These are phyloP conservation scores for Talaromyces adpressus DNA, from an alignment of 495 filamentous ascomycete genomes.

Conservation along the genomic window DNA sequence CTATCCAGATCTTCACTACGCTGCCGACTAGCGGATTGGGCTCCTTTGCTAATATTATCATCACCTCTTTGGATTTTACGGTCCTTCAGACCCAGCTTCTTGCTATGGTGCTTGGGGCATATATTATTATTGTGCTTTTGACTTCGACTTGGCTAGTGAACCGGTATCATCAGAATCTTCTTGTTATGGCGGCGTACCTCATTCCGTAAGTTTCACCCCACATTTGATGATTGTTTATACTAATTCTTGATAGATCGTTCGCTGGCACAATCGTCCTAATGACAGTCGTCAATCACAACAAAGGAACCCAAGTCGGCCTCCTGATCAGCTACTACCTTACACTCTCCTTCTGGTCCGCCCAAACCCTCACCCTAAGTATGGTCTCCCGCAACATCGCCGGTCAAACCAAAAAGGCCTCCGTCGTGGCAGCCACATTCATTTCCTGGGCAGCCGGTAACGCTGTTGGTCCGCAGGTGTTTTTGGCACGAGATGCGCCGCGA, in stretches of 20 bases:
- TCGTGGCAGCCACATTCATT: constrained; percentile 38
- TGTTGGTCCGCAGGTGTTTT: neutral
- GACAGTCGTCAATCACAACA: constrained; percentile 47
- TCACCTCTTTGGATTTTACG: constrained; percentile 36
- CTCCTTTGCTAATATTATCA: constrained; percentile 58
- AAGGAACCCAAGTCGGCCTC: constrained; percentile 42
- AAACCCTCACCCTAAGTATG: constrained; percentile 51
- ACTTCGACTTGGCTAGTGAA: constrained; percentile 58
- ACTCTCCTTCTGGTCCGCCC: constrained; percentile 50
- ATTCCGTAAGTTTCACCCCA: constrained; percentile 44
- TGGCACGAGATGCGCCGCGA: neutral
- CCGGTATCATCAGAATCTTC: constrained; percentile 53
- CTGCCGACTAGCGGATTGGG: constrained; percentile 62
- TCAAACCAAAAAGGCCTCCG: constrained; percentile 58
- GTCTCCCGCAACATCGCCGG: constrained; percentile 61
- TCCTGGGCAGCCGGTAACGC: constrained; percentile 35
- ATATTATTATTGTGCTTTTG: constrained; percentile 61
- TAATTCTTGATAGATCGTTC: constrained; percentile 26
- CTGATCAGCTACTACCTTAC: constrained; percentile 58
- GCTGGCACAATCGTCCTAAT: constrained; percentile 59
- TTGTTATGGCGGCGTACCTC: constrained; percentile 47
- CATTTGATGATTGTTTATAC: neutral
- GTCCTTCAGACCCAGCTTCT: constrained; percentile 37
- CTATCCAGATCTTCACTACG: constrained; percentile 58
- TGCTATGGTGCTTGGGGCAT: constrained; percentile 64